Conservation (phyloP, 2,329 filamentous ascomycete species). For the Fusarium tupiense region DNA sequence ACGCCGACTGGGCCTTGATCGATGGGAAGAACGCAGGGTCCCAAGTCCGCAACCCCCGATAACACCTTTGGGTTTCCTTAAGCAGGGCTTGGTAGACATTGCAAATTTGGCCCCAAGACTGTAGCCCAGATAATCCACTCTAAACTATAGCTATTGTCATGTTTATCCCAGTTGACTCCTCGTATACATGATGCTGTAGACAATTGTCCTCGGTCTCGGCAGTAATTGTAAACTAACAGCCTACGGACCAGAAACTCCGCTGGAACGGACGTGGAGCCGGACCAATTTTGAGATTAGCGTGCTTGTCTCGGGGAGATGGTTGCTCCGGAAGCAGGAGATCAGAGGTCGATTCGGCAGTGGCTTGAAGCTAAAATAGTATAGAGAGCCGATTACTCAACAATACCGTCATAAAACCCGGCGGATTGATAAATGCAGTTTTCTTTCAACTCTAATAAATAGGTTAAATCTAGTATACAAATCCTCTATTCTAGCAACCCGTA, state of each 20-base stretch:
- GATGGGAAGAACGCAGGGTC: background rate
- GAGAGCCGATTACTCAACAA: background rate
- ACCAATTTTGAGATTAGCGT: background rate
- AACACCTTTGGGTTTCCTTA: background rate
- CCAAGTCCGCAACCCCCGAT: fast-evolving
- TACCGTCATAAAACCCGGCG: fast-evolving
- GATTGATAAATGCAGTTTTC: background rate
- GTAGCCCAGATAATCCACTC: background rate
- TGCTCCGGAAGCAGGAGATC: background rate
- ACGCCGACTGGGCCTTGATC: background rate
- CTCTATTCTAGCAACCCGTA: too few relatives aligned
- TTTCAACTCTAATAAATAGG: background rate
- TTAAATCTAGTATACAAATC: background rate
- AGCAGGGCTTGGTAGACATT: fast-evolving
- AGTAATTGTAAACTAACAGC: background rate
- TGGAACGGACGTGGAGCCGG: background rate
- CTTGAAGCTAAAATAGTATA: background rate
- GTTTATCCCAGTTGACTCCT: background rate
- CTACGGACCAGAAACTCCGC: background rate
- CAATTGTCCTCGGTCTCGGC: background rate
- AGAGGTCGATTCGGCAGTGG: background rate
- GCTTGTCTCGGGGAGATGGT: background rate
- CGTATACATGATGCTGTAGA: background rate
- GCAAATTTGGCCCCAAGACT: background rate
- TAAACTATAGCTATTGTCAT: fast-evolving